These are phyloP conservation scores for Tephrocybe sp. DNA, from an alignment of 768 basidiomycete genomes.

Conservation along the genomic window DNA sequence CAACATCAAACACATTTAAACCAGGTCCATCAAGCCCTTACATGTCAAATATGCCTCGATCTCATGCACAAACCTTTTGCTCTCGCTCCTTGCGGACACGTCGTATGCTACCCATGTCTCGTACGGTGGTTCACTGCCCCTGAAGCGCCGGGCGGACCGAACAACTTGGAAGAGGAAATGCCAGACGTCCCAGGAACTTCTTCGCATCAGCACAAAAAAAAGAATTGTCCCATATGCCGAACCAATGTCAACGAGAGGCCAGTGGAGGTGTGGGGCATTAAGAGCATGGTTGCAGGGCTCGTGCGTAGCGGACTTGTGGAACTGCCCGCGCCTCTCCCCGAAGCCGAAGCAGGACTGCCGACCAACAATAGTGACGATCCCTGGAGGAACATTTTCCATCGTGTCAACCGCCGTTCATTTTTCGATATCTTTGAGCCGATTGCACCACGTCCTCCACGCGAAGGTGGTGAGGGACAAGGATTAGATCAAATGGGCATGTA, in stretches of 20 bases:
- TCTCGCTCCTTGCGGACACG: slow-evolving; percentile 72
- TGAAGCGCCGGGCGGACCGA: slow-evolving; percentile 13
- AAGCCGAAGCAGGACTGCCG: slow-evolving; percentile 13
- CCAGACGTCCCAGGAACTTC: slow-evolving; percentile 23
- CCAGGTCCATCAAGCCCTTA: slow-evolving; percentile 59
- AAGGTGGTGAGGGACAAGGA: slow-evolving; percentile 27
- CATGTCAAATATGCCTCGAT: slow-evolving; percentile 79
- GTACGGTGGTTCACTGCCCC: slow-evolving; percentile 71
- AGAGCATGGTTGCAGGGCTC: slow-evolving; percentile 55
- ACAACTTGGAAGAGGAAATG: slow-evolving; percentile 31
- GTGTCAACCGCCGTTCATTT: slow-evolving; percentile 19
- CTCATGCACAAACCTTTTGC: slow-evolving; percentile 71
- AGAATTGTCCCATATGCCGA: slow-evolving; percentile 79
- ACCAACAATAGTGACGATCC: slow-evolving; percentile 43
- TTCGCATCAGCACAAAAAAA: slow-evolving; percentile 52
- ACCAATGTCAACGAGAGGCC: slow-evolving; percentile 56
- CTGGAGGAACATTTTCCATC: slow-evolving; percentile 64
- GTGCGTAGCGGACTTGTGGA: slow-evolving; percentile 53
- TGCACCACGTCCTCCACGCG: slow-evolving; percentile 21
- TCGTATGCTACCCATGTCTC: slow-evolving; percentile 69
- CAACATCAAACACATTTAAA: slow-evolving; percentile 53
- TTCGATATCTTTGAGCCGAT: slow-evolving; percentile 10
- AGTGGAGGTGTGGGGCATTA: slow-evolving; percentile 69
- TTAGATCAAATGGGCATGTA: slow-evolving; percentile 56
- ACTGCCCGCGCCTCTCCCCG: slow-evolving; percentile 21